Evolutionary conservation across 176 grass and related monocot species (phyloP), one percentile per base, ranked within the genome.

Genomic region (Ensete glaucum): DNA sequence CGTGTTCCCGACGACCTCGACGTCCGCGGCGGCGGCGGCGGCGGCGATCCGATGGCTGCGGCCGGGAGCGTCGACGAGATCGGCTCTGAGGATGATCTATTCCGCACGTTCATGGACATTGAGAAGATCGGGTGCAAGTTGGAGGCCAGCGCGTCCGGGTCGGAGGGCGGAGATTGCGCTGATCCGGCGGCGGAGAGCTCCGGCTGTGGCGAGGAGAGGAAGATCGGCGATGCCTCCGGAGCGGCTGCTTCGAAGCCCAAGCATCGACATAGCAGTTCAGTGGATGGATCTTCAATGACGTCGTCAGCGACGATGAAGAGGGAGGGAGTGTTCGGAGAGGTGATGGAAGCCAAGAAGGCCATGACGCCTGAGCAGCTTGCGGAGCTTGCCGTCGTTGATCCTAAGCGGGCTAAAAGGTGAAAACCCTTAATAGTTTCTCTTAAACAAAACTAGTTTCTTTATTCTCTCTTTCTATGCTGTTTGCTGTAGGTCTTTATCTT

Each of bases 61-160:
- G 16, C 67, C 29, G 67, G 29, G 29, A 49, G 80, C 80, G 85
- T 91, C 69, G 95, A 99, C 65, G 88, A 99, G 90, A 94, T 94
- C 80, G 88, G 90, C 74, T 99, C 95, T 16, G 91, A 99, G 77
- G 95, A 99, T 60, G 95, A 94, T 76, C 80, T 99, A 72, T 94
- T 99, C 78, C 91, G 85, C 78, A 94, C 95, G 1, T 99, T 99
- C 85, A 91, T 99, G 95, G 90, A 94, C 88, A 91, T 99, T 56
- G 95, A 99, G 84, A 99, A 99, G 91, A 91, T 99, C 59, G 88
- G 83, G 55, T 83, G 77, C 54, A 79, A 76, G 80, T 34, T 82
- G 64, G 80, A 87, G 6, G 90, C 84, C 21, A 80, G 77, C 26
- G 81, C 78, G 27, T 87, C 83, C 59, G 79, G 82, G 12, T 85